phyloP scores from a whole-genome alignment of 495 filamentous ascomycete genomes.

The Usnea hakonensis region DNA sequence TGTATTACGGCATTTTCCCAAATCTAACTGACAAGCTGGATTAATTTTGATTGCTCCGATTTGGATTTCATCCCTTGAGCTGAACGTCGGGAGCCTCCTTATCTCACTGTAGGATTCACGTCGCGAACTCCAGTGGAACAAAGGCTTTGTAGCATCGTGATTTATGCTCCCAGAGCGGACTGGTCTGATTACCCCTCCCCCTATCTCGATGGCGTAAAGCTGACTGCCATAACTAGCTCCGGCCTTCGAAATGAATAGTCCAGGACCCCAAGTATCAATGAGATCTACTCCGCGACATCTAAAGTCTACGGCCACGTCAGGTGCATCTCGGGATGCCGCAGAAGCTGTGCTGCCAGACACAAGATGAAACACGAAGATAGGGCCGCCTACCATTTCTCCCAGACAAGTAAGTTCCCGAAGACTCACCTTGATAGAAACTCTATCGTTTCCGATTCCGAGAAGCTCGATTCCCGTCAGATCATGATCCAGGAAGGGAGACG shows the following conservation, averaged over 20 bases:
- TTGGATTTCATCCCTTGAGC: not conserved
- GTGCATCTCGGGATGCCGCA: no score
- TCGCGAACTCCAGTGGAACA: not conserved
- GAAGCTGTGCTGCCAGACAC: not conserved
- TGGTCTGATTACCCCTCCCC: not conserved
- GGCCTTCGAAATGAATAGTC: not conserved
- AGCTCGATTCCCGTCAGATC: no score
- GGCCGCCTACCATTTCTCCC: not conserved
- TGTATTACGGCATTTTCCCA: not conserved
- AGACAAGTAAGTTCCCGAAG: not conserved
- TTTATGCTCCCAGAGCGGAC: not conserved
- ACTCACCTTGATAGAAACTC: not conserved
- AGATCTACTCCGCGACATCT: not conserved
- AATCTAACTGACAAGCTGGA: not conserved
- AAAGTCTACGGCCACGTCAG: not conserved
- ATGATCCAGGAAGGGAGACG: not conserved
- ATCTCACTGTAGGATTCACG: not conserved
- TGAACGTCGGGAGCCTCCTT: not conserved
- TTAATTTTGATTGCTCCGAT: not conserved
- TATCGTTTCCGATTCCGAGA: not conserved
- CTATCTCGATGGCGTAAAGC: slow-evolving; percentile 1
- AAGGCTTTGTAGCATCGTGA: not conserved
- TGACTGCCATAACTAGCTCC: not conserved
- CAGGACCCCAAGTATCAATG: slow-evolving; percentile 8
- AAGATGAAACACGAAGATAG: not conserved